These are phyloP conservation scores for Fusarium anguioides DNA, from an alignment of 2,329 filamentous ascomycete species.

Conservation along the genomic window DNA sequence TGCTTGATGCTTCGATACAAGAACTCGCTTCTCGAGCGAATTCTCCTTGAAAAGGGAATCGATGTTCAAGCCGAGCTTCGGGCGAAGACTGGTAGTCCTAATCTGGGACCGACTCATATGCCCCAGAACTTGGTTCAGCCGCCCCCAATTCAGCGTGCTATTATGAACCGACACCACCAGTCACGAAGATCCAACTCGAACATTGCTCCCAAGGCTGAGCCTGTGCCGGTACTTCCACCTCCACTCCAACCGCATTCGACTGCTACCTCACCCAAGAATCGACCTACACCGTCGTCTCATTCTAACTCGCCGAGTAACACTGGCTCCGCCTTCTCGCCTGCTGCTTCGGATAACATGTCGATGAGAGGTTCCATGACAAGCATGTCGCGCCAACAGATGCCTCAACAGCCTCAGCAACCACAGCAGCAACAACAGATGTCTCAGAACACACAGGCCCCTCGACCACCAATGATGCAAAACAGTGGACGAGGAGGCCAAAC, in stretches of 20 bases:
- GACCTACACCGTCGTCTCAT: slow-evolving; percentile 86
- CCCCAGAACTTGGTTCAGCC: slow-evolving; percentile 76
- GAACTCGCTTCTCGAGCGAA: slow-evolving; percentile 94
- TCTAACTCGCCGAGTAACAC: slow-evolving; percentile 66
- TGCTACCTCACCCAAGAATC: slow-evolving; percentile 73
- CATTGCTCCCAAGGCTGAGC: slow-evolving; percentile 79
- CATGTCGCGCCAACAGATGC: slow-evolving; percentile 49
- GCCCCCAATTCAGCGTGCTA: slow-evolving; percentile 81
- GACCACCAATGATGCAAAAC: slow-evolving; percentile 53
- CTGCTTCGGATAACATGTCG: slow-evolving; percentile 60
- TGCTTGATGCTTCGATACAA: slow-evolving; percentile 99
- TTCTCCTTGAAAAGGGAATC: slow-evolving; percentile 96
- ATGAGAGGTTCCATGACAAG: slow-evolving; percentile 55
- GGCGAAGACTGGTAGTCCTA: slow-evolving; percentile 90
- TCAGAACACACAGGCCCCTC: slow-evolving; percentile 38
- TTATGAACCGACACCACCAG: slow-evolving; percentile 84
- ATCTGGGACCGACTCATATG: slow-evolving; percentile 76
- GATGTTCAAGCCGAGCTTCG: slow-evolving; percentile 97
- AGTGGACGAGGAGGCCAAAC: slow-evolving; percentile 52
- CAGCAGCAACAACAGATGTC: slow-evolving; percentile 40
- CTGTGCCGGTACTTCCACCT: slow-evolving; percentile 60
- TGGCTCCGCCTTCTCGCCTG: slow-evolving; percentile 57
- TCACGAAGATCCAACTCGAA: slow-evolving; percentile 76
- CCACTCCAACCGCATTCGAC: slow-evolving; percentile 65
- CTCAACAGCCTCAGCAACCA: slow-evolving; percentile 44